Percentiles rank a stretch among this genome's conserved stretches.
Conservation (phyloP, 345 rosid genomes). For the Noccaea caerulescens region DNA sequence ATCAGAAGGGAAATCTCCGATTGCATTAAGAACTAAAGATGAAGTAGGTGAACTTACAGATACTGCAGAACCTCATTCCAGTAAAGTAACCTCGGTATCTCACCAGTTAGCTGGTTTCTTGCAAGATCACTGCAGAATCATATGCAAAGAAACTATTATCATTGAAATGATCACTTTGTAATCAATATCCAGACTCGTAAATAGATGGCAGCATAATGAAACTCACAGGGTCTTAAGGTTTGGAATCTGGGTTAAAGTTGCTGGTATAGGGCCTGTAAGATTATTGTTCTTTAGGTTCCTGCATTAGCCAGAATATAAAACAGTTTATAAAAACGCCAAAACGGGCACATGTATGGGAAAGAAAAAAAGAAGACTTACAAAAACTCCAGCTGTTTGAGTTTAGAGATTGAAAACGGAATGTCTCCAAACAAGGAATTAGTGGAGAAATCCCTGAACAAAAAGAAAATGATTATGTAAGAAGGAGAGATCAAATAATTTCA, state of each 20-base stretch:
- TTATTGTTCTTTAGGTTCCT: constrained; percentile 86
- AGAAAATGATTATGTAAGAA: neutral
- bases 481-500: neutral
- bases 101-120: constrained; percentile 76
- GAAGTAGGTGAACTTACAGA: constrained; percentile 59
- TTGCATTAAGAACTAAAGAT: neutral
- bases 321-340: neutral
- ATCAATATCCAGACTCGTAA: neutral
- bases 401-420: constrained; percentile 85
- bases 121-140: constrained; percentile 75
- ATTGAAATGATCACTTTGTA: neutral
- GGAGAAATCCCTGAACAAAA: constrained; percentile 73
- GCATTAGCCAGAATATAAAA: neutral
- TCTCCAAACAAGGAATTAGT: constrained; percentile 74
- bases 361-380: constrained; percentile 47
- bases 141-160: neutral
- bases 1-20: neutral
- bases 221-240: constrained; percentile 84
- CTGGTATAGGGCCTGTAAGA: constrained; percentile 89
- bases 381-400: constrained; percentile 73
- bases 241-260: constrained; percentile 89
- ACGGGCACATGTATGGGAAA: neutral
- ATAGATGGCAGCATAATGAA: neutral
- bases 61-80: constrained; percentile 98
- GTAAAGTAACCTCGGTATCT: constrained; percentile 84